Conservation (phyloP, 441 rosid species). For the Metrosideros polymorpha region DNA sequence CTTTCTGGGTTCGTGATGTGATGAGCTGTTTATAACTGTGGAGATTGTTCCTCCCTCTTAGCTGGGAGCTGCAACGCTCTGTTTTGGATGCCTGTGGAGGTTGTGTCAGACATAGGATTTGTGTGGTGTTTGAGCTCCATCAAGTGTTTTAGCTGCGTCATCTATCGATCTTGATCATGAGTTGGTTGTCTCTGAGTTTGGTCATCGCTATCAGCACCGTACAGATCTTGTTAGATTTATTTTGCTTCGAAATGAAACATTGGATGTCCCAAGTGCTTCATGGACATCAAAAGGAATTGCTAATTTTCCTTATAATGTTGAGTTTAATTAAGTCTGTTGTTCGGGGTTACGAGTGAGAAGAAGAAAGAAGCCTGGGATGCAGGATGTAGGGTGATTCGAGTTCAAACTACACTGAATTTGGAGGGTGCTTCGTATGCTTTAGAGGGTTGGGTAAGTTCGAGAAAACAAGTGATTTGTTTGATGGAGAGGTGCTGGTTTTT, state of each 20-base stretch:
- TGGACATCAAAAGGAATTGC: background rate
- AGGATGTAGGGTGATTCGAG: background rate
- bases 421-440: background rate
- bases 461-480: background rate
- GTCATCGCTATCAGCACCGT: background rate
- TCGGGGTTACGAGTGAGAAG: background rate
- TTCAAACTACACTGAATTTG: background rate
- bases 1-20: background rate
- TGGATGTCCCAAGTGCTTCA: background rate
- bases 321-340: background rate
- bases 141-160: background rate
- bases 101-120: background rate
- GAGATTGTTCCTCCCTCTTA: background rate
- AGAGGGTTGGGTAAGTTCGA: background rate
- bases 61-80: background rate
- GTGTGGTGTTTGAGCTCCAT: background rate
- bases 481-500: background rate
- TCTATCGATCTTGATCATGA: background rate
- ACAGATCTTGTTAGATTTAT: background rate
- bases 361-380: background rate
- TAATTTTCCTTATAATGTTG: background rate
- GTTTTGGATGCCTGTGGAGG: background rate
- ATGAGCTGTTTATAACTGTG: background rate
- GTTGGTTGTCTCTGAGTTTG: background rate
- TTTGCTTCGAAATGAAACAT: background rate